Conservation (phyloP, 2,329 filamentous ascomycete species). For the Orbilia quercus region DNA sequence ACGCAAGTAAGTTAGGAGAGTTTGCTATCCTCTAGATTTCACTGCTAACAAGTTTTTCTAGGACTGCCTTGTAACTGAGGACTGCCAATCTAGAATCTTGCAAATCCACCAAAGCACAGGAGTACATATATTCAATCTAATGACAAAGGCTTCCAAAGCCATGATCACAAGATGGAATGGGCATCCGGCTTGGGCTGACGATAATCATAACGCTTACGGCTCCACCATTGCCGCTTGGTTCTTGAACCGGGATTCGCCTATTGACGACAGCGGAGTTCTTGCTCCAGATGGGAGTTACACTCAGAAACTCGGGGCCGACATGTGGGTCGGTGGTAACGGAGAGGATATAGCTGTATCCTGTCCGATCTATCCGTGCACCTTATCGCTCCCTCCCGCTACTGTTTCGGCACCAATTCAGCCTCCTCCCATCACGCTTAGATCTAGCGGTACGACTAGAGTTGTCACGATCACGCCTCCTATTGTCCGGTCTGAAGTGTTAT, state of each 20-base stretch:
- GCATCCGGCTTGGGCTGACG: not conserved
- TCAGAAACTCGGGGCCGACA: not conserved
- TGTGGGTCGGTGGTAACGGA: not conserved
- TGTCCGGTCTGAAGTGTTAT: slow-evolving; percentile 2
- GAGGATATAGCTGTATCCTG: not conserved
- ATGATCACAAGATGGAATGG: slow-evolving; percentile 16
- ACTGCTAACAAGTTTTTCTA: no score
- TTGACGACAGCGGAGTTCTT: not conserved
- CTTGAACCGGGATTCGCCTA: not conserved
- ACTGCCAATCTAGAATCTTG: slow-evolving; percentile 12
- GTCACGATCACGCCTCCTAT: not conserved
- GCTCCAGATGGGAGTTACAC: not conserved
- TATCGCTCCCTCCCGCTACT: not conserved
- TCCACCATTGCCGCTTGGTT: slow-evolving; percentile 17
- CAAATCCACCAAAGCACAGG: not conserved
- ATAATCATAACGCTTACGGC: slow-evolving; percentile 20
- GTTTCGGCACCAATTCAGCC: slow-evolving; percentile 10
- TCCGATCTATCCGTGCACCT: slow-evolving; percentile 8
- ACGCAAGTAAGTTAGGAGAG: slow-evolving; percentile 64
- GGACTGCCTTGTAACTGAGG: slow-evolving; percentile 3
- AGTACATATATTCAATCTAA: slow-evolving; percentile 27
- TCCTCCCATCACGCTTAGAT: not conserved
- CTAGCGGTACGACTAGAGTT: not conserved
- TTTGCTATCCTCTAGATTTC: not conserved
- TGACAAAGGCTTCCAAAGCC: slow-evolving; percentile 18